Evolutionary conservation across 176 grass and related monocot species (phyloP), one percentile per base, ranked within the genome.

Genomic region (Otatea glauca): DNA sequence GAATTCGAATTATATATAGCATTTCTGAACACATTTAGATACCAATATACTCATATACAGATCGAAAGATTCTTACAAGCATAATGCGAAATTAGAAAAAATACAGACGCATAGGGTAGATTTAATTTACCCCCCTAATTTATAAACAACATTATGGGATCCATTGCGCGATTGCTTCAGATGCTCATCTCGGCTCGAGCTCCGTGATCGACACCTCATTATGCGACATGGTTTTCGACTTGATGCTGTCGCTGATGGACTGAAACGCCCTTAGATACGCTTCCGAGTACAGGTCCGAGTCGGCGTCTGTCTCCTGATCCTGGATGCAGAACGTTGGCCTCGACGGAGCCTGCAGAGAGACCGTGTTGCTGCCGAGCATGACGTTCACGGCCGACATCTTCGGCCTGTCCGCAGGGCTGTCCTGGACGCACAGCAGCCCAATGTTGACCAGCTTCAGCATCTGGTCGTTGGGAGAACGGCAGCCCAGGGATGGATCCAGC

Each of bases 361-460:
- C 42, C 0, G 85, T 90, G 51, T 80, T 61, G 47, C 81, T 80
- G 76, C 83, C 70, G 5, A 94, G 85, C 93, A 94, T 92, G 42
- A 90, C 86, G 16, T 64, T 84, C 37, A 90, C 87, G 6, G 83
- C 51, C 41, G 85, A 90, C 88, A 92, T 88, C 43, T 12, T 65
- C n/a, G 93, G 90, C 74, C 93, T 45, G 3, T 94, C 74, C 16
- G 45, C 38, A 9, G 77, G 84, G 68, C 38, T 75, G 45, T 97
- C 94, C 74, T 97, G 94, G 25, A 92, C 86, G 34, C 94, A 97
- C 4, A 92, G 76, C 43, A 97, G 37, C 18, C 77, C 92, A 39
- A 92, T 62, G 80, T 92, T 84, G 21, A 94, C 58, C 14, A 70
- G 73, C 80, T 80, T 81, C 43, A 76, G 13, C 60, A 88, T 81